Evolutionary conservation across 306 rosid species (phyloP).

Genomic region (Erythrophleum fordii): DNA sequence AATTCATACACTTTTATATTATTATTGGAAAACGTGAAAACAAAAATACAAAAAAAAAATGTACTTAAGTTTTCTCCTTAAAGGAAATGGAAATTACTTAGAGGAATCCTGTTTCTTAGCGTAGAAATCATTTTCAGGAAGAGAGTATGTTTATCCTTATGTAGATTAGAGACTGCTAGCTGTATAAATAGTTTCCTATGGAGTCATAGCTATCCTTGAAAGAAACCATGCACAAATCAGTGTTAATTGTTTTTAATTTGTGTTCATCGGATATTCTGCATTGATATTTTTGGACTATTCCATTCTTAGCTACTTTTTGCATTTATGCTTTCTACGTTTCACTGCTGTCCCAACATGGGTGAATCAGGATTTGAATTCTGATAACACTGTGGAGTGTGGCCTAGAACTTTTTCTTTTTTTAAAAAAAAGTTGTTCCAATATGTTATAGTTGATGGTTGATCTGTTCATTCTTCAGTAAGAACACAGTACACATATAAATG

Average conservation of each 20-base stretch:
- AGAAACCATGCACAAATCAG: background rate
- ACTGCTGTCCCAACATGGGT: background rate
- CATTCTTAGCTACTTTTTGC: background rate
- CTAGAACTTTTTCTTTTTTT: background rate
- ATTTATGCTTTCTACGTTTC: background rate
- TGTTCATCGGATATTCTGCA: background rate
- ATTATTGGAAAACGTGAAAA: background rate
- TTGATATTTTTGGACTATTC: background rate
- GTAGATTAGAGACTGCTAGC: background rate
- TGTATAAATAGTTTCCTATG: background rate
- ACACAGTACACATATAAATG: background rate
- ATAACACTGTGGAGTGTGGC: background rate
- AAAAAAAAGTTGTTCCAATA: background rate
- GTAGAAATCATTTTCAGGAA: background rate
- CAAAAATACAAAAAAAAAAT: background rate
- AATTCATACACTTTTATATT: background rate
- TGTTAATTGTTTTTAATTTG: background rate
- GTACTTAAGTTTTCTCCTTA: background rate
- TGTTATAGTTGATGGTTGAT: background rate
- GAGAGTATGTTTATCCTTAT: background rate
- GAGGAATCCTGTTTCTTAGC: background rate
- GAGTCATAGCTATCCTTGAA: background rate
- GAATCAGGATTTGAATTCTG: background rate
- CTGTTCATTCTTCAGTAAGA: background rate
- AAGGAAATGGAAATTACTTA: background rate